Evolutionary conservation across 2,329 filamentous ascomycete species (phyloP).

Genomic region (Penicillium corylophilum): DNA sequence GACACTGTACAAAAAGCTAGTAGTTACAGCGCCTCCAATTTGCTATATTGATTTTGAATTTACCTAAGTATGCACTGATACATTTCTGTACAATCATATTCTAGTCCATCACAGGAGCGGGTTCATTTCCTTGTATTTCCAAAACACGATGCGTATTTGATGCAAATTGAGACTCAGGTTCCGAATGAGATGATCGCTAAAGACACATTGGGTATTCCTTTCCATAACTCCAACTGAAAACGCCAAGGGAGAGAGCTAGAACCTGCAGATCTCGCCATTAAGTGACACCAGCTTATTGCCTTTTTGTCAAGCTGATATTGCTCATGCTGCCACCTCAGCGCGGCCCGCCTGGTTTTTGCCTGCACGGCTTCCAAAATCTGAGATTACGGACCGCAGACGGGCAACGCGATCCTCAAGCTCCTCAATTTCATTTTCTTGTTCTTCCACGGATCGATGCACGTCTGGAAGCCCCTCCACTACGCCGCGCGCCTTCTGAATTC

Average conservation of each 20-base stretch:
- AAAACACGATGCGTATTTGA: constrained; percentile 2
- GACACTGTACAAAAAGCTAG: background rate
- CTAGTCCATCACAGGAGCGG: background rate
- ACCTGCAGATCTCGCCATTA: background rate
- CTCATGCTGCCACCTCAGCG: background rate
- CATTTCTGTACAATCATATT: background rate
- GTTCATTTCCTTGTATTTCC: constrained; percentile 9
- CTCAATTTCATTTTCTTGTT: constrained; percentile 46
- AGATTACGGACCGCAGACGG: constrained; percentile 41
- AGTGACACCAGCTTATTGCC: background rate
- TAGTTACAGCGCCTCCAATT: background rate
- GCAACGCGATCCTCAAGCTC: constrained; percentile 42
- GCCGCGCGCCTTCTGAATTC: constrained; percentile 72
- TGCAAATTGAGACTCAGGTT: background rate
- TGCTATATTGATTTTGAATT: background rate
- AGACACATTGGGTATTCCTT: constrained; percentile 19
- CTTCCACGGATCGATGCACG: constrained; percentile 42
- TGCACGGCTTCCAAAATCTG: constrained; percentile 41
- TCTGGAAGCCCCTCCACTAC: constrained; percentile 46
- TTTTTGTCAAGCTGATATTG: background rate
- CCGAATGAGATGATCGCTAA: constrained; percentile 5
- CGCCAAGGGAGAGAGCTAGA: background rate
- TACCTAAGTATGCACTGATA: background rate
- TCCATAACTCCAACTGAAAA: constrained; percentile 16
- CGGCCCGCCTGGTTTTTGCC: constrained; percentile 1